Evolutionary conservation across 176 grass and related monocot species (phyloP), one percentile per base, ranked within the genome.

Genomic region (Bonia amplexicaulis): DNA sequence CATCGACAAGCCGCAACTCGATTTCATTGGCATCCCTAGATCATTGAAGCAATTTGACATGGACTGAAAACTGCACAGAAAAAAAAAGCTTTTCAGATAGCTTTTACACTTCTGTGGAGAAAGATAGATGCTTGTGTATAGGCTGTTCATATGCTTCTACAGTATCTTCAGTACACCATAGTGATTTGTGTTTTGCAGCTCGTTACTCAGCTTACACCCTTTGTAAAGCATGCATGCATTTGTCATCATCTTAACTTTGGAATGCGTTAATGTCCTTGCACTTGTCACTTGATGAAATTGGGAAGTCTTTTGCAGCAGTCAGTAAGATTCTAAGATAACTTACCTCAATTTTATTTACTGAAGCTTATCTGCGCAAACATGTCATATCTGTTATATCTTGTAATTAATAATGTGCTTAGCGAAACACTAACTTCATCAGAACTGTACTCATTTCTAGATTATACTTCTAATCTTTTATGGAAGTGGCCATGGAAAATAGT

Each of bases 1-100:
- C 67, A 80, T 88, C 46, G 60, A 94, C 22, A 93, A 91, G 26
- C 92, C 92, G 6, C 80, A 25, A 41, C 71, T 94, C 47, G 87
- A 87, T 65, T 85, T 91, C 78, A 85, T 91, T 27, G 85, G 86
- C 73, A 88, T 82, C 78, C 86, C 90, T 4, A 73, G 72, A 2
- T 85, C 86, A 22, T 23, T 92, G 90, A 82, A 88, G 59, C 72
- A 88, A 54, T 85, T 88, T 25, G 86, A 73, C 58, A 79, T 88
- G 90, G 86, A 82, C 1, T 91, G 86, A 91, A 66, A 67, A 40
- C 12, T 74, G 48, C 39, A 20, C 4, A 14, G 1, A 78, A 2
- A 54, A 19, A 19, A 33, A 33, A 33, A 33, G 31, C 31, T 31
- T 31, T 33, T 33, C 3, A 33, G 31, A 33, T 33, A 33, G 31